phyloP scores from a whole-genome alignment of 345 rosid genomes.

The Citrus australasica region DNA sequence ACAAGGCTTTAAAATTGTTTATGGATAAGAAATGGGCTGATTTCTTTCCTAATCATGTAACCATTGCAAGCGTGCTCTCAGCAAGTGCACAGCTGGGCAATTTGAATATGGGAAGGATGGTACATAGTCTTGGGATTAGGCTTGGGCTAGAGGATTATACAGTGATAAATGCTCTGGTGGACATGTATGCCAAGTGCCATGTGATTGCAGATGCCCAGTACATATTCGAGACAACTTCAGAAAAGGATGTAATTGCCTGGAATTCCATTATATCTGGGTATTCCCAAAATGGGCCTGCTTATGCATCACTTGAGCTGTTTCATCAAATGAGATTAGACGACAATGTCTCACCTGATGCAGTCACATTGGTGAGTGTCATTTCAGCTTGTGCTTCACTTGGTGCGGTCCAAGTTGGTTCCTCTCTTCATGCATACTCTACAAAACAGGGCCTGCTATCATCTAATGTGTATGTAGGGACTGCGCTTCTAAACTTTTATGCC shows the following conservation, averaged over 20 bases:
- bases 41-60: conserved; percentile 57
- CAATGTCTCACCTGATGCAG: conserved; percentile 65
- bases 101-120: conserved; percentile 47
- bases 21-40: conserved; percentile 44
- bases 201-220: conserved; percentile 50
- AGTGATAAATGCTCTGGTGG: conserved; percentile 73
- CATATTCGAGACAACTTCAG: conserved; percentile 49
- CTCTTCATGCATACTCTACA: conserved; percentile 60
- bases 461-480: conserved; percentile 70
- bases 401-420: conserved; percentile 51
- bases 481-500: conserved; percentile 75
- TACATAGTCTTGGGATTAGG: conserved; percentile 63
- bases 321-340: conserved; percentile 48
- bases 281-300: conserved; percentile 59
- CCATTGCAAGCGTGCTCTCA: conserved; percentile 60
- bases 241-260: conserved; percentile 68
- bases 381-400: conserved; percentile 74
- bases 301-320: conserved; percentile 53
- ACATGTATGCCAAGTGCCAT: conserved; percentile 82
- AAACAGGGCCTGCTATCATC: conserved; percentile 50
- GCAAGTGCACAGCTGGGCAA: conserved; percentile 60
- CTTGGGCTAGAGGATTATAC: conserved; percentile 54
- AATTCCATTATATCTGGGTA: conserved; percentile 83
- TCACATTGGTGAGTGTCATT: conserved; percentile 62
- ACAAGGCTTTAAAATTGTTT: conserved; percentile 61